Percentiles rank a stretch among this genome's conserved stretches.
phyloP scores from a whole-genome alignment of 2,329 filamentous ascomycete genomes.

The Chalara sp. region DNA sequence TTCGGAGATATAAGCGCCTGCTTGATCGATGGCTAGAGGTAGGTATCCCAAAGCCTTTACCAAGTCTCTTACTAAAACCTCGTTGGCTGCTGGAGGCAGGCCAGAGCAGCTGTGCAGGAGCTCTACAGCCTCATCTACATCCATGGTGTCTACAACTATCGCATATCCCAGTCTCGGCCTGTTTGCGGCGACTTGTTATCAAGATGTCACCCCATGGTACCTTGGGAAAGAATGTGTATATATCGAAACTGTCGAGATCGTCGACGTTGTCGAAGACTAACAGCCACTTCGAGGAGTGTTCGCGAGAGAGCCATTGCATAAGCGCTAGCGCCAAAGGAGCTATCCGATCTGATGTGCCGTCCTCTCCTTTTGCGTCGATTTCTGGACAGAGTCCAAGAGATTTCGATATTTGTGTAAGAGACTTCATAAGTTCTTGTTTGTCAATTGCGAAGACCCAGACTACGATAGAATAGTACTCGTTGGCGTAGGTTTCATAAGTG shows the following conservation, averaged over 20 bases:
- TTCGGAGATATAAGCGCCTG: background rate
- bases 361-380: too few species aligned
- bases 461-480: too few species aligned
- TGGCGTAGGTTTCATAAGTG: too few species aligned
- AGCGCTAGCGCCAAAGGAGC: too few species aligned
- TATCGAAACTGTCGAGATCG: background rate
- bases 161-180: background rate
- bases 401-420: too few species aligned
- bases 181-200: background rate
- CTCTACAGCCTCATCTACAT: background rate
- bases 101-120: background rate
- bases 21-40: background rate
- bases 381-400: too few species aligned
- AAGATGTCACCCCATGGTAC: background rate
- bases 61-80: background rate
- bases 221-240: conserved; percentile 1
- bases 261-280: background rate
- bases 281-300: too few species aligned
- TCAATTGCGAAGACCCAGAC: too few species aligned
- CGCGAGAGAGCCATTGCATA: too few species aligned
- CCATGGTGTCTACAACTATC: background rate
- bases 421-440: too few species aligned
- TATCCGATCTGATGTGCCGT: too few species aligned
- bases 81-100: background rate
- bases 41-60: background rate